Percentiles rank a stretch among this genome's conserved stretches.
These are phyloP conservation scores for Leccinum solheimii DNA, from an alignment of 1,284 basidiomycete species.

Conservation along the genomic window DNA sequence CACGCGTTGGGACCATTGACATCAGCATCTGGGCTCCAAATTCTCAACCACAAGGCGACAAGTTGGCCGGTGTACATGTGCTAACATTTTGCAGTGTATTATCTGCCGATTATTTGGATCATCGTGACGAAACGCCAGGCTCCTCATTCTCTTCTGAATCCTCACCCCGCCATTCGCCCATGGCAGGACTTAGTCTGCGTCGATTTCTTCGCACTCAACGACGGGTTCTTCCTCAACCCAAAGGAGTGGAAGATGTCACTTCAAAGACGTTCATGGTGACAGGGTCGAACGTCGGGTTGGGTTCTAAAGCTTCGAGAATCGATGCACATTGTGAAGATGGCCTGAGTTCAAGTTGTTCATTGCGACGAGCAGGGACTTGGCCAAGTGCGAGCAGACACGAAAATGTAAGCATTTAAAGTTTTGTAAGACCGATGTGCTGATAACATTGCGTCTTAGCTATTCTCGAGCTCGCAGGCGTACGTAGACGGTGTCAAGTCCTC, in stretches of 20 bases:
- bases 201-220: conserved; percentile 22
- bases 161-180: not conserved
- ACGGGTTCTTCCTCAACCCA: conserved; percentile 13
- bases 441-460: conserved; percentile 13
- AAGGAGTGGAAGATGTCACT: conserved; percentile 18
- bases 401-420: conserved; percentile 16
- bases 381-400: conserved; percentile 27
- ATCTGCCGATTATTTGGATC: no score
- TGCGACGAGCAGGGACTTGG: conserved; percentile 24
- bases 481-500: conserved; percentile 1
- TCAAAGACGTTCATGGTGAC: conserved; percentile 30
- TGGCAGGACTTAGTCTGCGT: conserved; percentile 14
- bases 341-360: conserved; percentile 24
- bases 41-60: no score
- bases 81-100: no score
- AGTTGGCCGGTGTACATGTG: no score
- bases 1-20: no score
- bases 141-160: not conserved
- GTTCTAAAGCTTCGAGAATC: conserved; percentile 28
- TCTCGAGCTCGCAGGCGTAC: conserved; percentile 4
- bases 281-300: conserved; percentile 36
- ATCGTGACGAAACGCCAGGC: not conserved
- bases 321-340: conserved; percentile 26
- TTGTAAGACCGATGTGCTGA: not conserved
- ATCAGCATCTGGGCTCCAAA: no score